Percentiles rank a stretch among this genome's conserved stretches.
Evolutionary conservation across 768 basidiomycete genomes (phyloP).

Genomic region (Calocera viscosa): DNA sequence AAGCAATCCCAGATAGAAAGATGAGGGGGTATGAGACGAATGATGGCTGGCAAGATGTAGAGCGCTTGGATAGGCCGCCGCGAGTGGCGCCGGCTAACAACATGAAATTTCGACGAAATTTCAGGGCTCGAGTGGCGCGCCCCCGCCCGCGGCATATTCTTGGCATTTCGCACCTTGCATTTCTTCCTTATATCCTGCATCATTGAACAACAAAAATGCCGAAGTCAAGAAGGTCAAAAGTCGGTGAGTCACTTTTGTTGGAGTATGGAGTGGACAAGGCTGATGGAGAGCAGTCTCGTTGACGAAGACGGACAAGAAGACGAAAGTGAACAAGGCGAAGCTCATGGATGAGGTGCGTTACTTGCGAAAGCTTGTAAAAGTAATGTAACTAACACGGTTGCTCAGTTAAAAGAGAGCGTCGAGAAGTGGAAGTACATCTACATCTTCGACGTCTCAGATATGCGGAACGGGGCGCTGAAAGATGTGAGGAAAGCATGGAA

Average conservation of each 20-base stretch:
- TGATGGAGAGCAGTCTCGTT: slow-evolving; percentile 52
- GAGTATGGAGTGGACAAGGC: slow-evolving; percentile 12
- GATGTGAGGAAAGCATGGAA: slow-evolving; percentile 89
- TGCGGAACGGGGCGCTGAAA: slow-evolving; percentile 90
- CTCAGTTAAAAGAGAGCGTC: slow-evolving; percentile 63
- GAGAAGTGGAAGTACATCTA: slow-evolving; percentile 94
- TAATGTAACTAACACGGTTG: slow-evolving; percentile 12
- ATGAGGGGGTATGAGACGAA: slow-evolving; percentile 9
- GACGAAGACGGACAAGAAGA: slow-evolving; percentile 90
- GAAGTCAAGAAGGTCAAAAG: slow-evolving; percentile 74
- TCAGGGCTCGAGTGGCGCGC: background rate
- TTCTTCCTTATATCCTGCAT: background rate
- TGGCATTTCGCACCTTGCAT: background rate
- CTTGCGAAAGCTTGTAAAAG: background rate
- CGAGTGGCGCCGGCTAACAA: background rate
- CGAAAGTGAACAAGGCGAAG: slow-evolving; percentile 74
- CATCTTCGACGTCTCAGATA: slow-evolving; percentile 88
- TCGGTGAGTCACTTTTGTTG: slow-evolving; percentile 45
- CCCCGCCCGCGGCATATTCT: background rate
- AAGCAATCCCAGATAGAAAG: background rate
- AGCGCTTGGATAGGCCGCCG: background rate
- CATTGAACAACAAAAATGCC: slow-evolving; percentile 45
- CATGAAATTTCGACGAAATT: background rate
- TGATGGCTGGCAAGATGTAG: background rate
- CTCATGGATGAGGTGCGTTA: slow-evolving; percentile 62